Evolutionary conservation across 1,139 yeast genomes (phyloP), one percentile per base, ranked within the genome.

Genomic region (Protomyces macrosporus): DNA sequence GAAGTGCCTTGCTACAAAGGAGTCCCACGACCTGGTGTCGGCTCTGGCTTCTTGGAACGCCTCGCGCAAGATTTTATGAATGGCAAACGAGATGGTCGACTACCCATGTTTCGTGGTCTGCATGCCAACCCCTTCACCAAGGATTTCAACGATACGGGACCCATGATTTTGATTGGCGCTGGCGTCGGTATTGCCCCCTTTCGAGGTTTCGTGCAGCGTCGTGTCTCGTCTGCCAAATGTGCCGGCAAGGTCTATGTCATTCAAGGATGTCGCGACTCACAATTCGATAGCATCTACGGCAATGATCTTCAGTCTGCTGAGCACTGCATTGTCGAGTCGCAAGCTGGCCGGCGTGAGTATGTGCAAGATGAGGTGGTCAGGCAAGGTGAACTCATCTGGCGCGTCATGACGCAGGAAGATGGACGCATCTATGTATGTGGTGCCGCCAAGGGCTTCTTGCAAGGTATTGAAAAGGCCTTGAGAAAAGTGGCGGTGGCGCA

Each of bases 391-490:
- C 76, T 84, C 14, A 77, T 88, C 52, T 80, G 82, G 71, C 75
- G 80, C 55, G 77, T 87, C 65, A 75, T 88, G 63, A 76, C 79
- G 53, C 76, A 79, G 33, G 72, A 75, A 30, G 95, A 91, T 65
- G 95, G 93, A 0, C 85, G 84, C 71, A 79, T 88, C 60, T 88
- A 88, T 73, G 91, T 88, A 40, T 88, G 96, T 81, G 96, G 96
- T 72, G 95, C 88, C 76, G 95, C 95, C 37, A 81, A 86, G 45
- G 84, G 81, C 69, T 88, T 88, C 95, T 91, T 95, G 2, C 84
- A 88, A 75, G 91, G 87, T 72, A 95, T 88, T 7, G 88, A 86
- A 70, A 76, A 78, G 54, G 79, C 89, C 1, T 77, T 88, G 67
- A 78, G 79, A 16, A 78, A 79, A 65, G 84, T 88, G 58, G 73